Evolutionary conservation across 768 basidiomycete genomes (phyloP).

Genomic region (Fomitopsis pulvina): DNA sequence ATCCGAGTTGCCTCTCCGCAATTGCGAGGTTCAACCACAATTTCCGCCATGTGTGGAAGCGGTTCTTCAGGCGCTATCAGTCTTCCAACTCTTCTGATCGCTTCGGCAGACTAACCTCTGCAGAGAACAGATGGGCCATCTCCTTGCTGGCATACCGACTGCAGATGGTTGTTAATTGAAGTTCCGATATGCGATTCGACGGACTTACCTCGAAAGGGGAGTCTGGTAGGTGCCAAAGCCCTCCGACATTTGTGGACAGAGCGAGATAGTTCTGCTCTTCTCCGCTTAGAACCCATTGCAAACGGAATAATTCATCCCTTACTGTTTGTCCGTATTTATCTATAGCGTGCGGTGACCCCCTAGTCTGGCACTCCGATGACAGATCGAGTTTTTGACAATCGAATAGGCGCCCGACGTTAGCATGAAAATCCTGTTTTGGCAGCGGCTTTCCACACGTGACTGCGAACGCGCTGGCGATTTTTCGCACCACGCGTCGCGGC

Average conservation of each 20-base stretch:
- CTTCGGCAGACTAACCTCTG: constrained; percentile 51
- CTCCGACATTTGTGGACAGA: constrained; percentile 47
- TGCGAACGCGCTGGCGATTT: background rate
- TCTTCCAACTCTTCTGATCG: background rate
- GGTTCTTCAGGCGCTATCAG: constrained; percentile 50
- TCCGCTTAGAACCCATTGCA: too few species aligned
- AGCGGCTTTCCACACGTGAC: background rate
- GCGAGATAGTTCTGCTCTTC: too few species aligned
- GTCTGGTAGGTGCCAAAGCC: constrained; percentile 71
- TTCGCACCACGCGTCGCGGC: background rate
- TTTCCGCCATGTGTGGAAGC: constrained; percentile 92
- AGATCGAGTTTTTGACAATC: background rate
- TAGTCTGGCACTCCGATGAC: too few species aligned
- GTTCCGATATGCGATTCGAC: background rate
- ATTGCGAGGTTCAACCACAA: constrained; percentile 96
- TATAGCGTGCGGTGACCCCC: too few species aligned
- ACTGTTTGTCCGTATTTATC: too few species aligned
- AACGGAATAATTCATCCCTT: too few species aligned
- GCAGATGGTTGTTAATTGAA: constrained; percentile 6
- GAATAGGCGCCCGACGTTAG: background rate
- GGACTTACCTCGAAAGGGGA: constrained; percentile 64
- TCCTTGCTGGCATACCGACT: constrained; percentile 99
- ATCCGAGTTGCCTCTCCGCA: constrained; percentile 92
- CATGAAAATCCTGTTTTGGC: background rate
- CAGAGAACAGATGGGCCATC: constrained; percentile 97